These are phyloP conservation scores for Beauveria medogensis DNA, from an alignment of 2,329 filamentous ascomycete genomes.

Conservation along the genomic window DNA sequence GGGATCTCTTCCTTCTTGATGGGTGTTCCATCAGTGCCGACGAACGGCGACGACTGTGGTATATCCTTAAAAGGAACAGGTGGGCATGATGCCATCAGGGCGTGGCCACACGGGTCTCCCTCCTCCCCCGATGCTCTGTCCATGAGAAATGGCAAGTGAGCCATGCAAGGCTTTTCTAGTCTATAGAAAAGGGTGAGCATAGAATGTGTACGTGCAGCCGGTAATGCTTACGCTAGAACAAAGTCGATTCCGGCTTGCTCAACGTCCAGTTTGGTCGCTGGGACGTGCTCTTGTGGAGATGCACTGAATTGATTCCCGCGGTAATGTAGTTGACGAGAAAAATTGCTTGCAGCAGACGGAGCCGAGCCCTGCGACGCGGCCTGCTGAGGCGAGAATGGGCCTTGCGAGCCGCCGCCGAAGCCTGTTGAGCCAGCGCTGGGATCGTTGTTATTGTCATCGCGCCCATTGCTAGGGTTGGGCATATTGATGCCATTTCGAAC, in stretches of 20 bases:
- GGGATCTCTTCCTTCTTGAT: slow-evolving; percentile 18
- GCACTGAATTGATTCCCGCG: slow-evolving; percentile 23
- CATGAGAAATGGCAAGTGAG: slow-evolving; percentile 75
- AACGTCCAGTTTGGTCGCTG: slow-evolving; percentile 50
- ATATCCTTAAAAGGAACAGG: slow-evolving; percentile 53
- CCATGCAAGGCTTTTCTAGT: slow-evolving; percentile 89
- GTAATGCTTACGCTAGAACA: slow-evolving; percentile 64
- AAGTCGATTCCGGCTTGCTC: slow-evolving; percentile 84
- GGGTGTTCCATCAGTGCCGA: slow-evolving; percentile 30
- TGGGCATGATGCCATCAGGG: slow-evolving; percentile 86
- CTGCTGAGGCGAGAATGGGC: slow-evolving; percentile 40
- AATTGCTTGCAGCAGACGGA: slow-evolving; percentile 23
- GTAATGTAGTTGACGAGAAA: background rate
- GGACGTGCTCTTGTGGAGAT: slow-evolving; percentile 19
- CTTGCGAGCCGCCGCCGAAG: slow-evolving; percentile 6
- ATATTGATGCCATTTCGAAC: slow-evolving; percentile 42
- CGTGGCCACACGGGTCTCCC: slow-evolving; percentile 73
- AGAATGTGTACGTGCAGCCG: background rate
- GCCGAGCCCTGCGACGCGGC: slow-evolving; percentile 33
- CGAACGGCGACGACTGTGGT: slow-evolving; percentile 45
- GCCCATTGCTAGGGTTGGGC: slow-evolving; percentile 15
- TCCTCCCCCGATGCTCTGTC: slow-evolving; percentile 51
- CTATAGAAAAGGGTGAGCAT: slow-evolving; percentile 39
- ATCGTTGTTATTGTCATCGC: slow-evolving; percentile 38
- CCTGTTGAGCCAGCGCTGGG: slow-evolving; percentile 34